Base-by-base conservation (phyloP, 2,329 filamentous ascomycete species). In the Monascus ruber region DNA sequence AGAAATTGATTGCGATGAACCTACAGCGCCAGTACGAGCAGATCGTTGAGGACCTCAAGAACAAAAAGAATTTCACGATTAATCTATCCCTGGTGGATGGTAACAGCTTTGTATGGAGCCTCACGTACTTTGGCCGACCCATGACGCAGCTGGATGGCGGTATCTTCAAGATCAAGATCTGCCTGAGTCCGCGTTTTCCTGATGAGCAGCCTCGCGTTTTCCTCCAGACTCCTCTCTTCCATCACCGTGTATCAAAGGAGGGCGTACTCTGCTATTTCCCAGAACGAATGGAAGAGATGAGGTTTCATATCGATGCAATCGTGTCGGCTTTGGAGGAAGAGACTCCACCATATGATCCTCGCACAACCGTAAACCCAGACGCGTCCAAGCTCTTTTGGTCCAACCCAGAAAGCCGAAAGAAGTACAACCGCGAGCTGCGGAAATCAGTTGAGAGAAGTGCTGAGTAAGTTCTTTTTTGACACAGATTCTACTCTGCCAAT, bases 121-220 rank as follows among this genome's bases (percentile, higher is more conserved):
- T 96, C 43, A 91, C 85, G 1, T 88, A 94, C 58, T 93, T 95
- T 56, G 91, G 91, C 25, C 77, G 81, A 39, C 85, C 87, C 1
- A 93, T 91, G 82, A 94, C 87, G 5, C 87, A 94, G 49, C 75
- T 96, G 2, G 89, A 96, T 51, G 89, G 88, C 10, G 87, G 89
- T 2, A 74, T 96, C 44, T 89, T 96, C 66, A 77, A 77, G 44
- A 81, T 95, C 59, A 81, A 73, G 51, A 71, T 96, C 40, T 72
- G 71, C 52, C 81, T 96, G 52, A 94, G 86, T 51, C 81, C 85
- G 5, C 76, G 78, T 5, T 96, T 95, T 54, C 91, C 91, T 0
- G 77, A 85, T 32, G 85, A 93, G 50, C 85, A 94, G 52, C 91
- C 89, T 24, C 79, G 89, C 28, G 82, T 88, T 40, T 79, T 73